phyloP scores from a whole-genome alignment of 164 flowering plant genomes.

The Liquidambar formosana region DNA sequence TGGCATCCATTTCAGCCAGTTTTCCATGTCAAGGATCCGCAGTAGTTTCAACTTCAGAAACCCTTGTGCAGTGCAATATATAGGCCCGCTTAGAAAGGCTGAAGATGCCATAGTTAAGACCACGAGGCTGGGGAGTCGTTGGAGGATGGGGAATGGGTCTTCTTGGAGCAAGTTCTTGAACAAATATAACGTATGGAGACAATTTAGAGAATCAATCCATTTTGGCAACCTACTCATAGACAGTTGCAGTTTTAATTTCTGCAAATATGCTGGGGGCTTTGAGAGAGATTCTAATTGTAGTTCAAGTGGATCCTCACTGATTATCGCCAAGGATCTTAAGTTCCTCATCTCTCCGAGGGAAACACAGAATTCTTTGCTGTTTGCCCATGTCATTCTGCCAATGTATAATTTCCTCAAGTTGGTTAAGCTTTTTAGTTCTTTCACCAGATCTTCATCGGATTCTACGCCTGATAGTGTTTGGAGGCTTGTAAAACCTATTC shows the following conservation, averaged over 20 bases:
- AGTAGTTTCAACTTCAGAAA: constrained; percentile 19
- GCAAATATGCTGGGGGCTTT: not conserved
- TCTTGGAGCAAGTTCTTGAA: constrained; percentile 11
- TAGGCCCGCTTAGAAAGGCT: constrained; percentile 4
- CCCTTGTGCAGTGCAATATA: constrained; percentile 1
- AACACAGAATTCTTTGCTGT: constrained; percentile 7
- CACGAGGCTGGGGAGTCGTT: constrained; percentile 10
- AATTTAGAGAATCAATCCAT: constrained; percentile 16
- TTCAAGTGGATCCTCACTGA: constrained; percentile 1
- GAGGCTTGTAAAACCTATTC: constrained; percentile 1
- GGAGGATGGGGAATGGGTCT: constrained; percentile 18
- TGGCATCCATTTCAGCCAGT: constrained; percentile 16
- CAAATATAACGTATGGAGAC: constrained; percentile 14
- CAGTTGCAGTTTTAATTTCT: constrained; percentile 13
- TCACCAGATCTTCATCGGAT: constrained; percentile 13
- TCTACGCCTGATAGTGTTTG: constrained; percentile 18
- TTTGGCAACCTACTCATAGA: constrained; percentile 8
- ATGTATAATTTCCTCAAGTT: constrained; percentile 12
- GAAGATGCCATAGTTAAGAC: constrained; percentile 13
- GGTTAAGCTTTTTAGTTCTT: constrained; percentile 11
- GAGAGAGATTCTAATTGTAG: constrained; percentile 7
- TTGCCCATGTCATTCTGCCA: constrained; percentile 2
- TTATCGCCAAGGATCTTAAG: constrained; percentile 9
- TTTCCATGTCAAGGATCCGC: constrained; percentile 9
- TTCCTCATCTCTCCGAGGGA: constrained; percentile 9